Conservation (phyloP, 148 eudicot genomes). For the Rhododendron henanense region DNA sequence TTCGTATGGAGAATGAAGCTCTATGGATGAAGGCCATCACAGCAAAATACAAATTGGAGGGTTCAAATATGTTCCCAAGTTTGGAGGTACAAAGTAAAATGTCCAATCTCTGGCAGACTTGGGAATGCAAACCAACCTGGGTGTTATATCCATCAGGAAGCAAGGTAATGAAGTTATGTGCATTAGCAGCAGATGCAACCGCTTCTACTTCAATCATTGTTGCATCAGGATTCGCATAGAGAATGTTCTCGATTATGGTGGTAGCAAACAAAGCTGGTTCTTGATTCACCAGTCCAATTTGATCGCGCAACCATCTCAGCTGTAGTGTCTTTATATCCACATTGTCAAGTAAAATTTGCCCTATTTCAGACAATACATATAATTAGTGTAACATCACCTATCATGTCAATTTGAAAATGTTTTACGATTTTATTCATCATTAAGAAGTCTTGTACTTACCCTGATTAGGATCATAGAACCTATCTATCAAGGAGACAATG, state of each 20-base stretch:
- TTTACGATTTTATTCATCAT: background rate
- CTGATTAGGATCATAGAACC: constrained; percentile 93
- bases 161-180: constrained; percentile 84
- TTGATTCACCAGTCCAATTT: constrained; percentile 95
- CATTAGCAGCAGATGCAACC: constrained; percentile 90
- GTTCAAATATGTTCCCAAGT: too few species aligned
- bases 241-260: constrained; percentile 90
- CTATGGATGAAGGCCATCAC: too few species aligned
- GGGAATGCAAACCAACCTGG: constrained; percentile 49
- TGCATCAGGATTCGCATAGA: constrained; percentile 87
- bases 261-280: constrained; percentile 99
- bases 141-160: constrained; percentile 97
- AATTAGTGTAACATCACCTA: background rate
- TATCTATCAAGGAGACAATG: constrained; percentile 86
- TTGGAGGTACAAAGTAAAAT: too few species aligned
- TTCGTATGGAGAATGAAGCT: too few species aligned
- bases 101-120: background rate
- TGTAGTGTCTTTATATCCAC: constrained; percentile 80
- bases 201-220: constrained; percentile 89
- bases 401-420: background rate
- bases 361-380: constrained; percentile 25
- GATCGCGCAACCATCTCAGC: constrained; percentile 81
- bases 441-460: constrained; percentile 33
- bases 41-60: too few species aligned
- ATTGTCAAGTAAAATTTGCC: constrained; percentile 78